Conservation (phyloP, 129 eudicot species). For the Dittrichia graveolens region DNA sequence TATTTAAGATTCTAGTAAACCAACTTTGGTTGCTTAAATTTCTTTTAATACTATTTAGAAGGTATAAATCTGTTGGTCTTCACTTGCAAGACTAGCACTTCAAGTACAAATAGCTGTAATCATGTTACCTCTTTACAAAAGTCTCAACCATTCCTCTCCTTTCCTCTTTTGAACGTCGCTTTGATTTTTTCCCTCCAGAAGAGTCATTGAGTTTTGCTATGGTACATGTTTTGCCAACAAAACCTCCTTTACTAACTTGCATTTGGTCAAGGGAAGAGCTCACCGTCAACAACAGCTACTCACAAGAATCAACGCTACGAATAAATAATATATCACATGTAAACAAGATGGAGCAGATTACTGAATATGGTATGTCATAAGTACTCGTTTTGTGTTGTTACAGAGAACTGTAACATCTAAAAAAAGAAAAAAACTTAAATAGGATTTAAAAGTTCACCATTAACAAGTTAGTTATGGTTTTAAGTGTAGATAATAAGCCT, state of each 20-base stretch:
- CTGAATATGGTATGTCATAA: too few species aligned
- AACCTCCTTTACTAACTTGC: slow-evolving; percentile 62
- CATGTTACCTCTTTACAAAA: slow-evolving; percentile 64
- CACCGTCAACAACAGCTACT: slow-evolving; percentile 14
- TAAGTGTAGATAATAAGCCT: background rate
- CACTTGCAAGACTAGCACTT: background rate
- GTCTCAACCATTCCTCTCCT: slow-evolving; percentile 73
- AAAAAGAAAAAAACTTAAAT: too few species aligned
- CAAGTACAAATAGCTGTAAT: background rate
- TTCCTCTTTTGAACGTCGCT: slow-evolving; percentile 86
- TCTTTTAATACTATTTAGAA: background rate
- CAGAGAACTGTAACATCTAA: too few species aligned
- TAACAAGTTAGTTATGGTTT: background rate
- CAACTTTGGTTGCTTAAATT: slow-evolving; percentile 8
- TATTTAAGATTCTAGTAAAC: slow-evolving; percentile 18
- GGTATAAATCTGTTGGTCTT: background rate
- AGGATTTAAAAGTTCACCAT: background rate
- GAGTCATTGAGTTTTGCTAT: slow-evolving; percentile 57
- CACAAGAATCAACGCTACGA: slow-evolving; percentile 7
- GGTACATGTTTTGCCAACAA: slow-evolving; percentile 73
- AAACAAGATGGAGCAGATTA: too few species aligned
- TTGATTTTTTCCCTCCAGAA: slow-evolving; percentile 60
- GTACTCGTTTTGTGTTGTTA: too few species aligned
- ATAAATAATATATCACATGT: background rate
- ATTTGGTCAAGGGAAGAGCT: slow-evolving; percentile 35